Conservation (phyloP, 2,329 filamentous ascomycete genomes). For the Ceratocystis destructans region DNA sequence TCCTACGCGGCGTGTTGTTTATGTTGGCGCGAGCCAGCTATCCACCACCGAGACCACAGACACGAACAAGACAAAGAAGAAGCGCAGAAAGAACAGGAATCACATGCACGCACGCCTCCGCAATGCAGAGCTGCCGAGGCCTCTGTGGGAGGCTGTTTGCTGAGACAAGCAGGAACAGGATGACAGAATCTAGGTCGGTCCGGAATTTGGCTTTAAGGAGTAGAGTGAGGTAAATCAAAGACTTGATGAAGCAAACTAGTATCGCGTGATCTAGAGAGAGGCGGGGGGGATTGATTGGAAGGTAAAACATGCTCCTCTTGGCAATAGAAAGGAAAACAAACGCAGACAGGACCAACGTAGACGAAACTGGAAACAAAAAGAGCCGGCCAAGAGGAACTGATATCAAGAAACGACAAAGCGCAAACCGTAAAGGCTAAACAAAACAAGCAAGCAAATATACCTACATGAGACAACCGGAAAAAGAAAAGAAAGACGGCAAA, state of each 20-base stretch:
- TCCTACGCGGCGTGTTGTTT: conserved; percentile 64
- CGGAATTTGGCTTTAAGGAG: no score
- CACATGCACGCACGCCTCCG: conserved; percentile 20
- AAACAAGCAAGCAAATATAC: neutral
- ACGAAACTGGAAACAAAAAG: neutral
- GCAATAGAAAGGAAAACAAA: neutral
- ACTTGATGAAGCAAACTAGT: no score
- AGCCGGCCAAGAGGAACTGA: conserved; percentile 9
- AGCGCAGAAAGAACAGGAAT: conserved; percentile 24
- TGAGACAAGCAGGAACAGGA: conserved; percentile 23
- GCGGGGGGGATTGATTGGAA: neutral
- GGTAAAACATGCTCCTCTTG: conserved; percentile 13
- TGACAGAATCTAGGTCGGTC: no score
- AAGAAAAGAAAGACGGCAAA: conserved; percentile 2
- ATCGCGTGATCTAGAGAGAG: neutral
- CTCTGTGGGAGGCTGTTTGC: conserved; percentile 48
- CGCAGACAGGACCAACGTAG: neutral
- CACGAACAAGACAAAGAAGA: conserved; percentile 27
- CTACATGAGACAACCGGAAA: neutral
- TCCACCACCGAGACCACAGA: neutral
- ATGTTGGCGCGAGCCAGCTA: conserved; percentile 47
- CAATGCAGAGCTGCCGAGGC: conserved; percentile 38
- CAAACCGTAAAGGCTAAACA: conserved; percentile 5
- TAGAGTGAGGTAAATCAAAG: no score
- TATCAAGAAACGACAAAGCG: conserved; percentile 13